Base-by-base conservation (phyloP, 768 basidiomycete genomes). In the Lanmaoa pseudosensibilis region DNA sequence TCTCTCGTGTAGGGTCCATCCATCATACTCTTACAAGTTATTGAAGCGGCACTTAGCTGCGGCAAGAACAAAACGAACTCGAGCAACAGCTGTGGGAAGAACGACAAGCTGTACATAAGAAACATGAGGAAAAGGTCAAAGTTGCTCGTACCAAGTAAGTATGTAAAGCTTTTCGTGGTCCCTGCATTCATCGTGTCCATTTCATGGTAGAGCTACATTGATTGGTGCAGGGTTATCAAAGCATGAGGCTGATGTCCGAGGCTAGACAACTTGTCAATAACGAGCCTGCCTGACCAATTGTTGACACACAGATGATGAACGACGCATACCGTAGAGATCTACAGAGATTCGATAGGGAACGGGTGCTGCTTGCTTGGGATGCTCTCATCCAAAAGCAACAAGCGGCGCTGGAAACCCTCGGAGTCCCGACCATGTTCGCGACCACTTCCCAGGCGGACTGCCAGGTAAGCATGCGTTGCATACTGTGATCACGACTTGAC, bases 351-450 rank as follows among this genome's bases (percentile, higher is more conserved):
- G 91, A 92, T 65, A 63, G 63, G n/a, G 84, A 90, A 49, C 79
- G 86, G 37, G 86, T 78, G 11, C 69, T 92, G 7, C 77, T 83
- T 3, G 87, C 88, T 10, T 94, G 90, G 89, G 90, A 90, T 64
- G 82, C 80, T 19, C 77, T 93, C n/a, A 69, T 86, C 19, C 73
- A 81, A 48, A 83, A 81, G 62, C 92, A 94, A 68, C 91, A 94
- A 70, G 66, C 74, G 0, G 73, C 80, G 16, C 75, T 94, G 46
- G 83, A 84, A 60, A 68, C 76, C 32, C 73, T 86, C 44, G 75
- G 78, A 39, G 81, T 93, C 15, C 92, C 92, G 16, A 78, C 83
- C 3, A 92, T 94, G 87, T 88, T 81, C 65, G 70, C 75, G 13
- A 84, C 87, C 3, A 70, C 65, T 43, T 76, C 77, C 43, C 63